Conservation (phyloP, 306 rosid species). For the peach (Prunus persica) region DNA sequence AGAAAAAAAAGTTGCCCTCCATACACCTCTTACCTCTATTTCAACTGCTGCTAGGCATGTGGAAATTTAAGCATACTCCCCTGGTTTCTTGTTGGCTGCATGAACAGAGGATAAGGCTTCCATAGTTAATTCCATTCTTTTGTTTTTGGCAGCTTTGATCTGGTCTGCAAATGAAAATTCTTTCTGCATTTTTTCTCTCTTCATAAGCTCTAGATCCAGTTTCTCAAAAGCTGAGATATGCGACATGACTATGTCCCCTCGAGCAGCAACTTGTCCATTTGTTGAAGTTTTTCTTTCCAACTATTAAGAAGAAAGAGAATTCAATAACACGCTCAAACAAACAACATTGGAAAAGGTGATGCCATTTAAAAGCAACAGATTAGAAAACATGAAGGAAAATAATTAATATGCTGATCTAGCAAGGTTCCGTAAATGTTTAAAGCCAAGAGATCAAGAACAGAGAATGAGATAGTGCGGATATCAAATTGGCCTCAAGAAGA, state of each 20-base stretch:
- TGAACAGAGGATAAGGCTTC: conserved; percentile 22
- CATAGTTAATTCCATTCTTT: conserved; percentile 40
- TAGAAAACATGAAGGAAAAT: background rate
- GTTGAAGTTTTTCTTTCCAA: conserved; percentile 35
- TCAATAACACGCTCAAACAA: background rate
- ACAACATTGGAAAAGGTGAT: background rate
- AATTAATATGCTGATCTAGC: background rate
- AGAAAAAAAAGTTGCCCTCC: too few relatives aligned
- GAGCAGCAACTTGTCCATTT: conserved; percentile 27
- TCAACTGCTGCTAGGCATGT: conserved; percentile 20
- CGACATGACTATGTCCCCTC: conserved; percentile 27
- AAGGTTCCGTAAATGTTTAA: background rate
- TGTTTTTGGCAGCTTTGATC: conserved; percentile 60
- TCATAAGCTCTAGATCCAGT: conserved; percentile 66
- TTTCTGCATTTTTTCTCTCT: conserved; percentile 47
- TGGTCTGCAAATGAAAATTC: conserved; percentile 74
- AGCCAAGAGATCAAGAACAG: background rate
- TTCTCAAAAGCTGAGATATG: conserved; percentile 40
- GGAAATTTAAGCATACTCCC: conserved; percentile 8
- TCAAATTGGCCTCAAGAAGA: background rate
- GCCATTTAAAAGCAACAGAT: background rate
- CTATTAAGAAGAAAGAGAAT: conserved; percentile 30
- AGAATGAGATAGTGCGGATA: background rate
- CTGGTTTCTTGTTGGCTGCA: conserved; percentile 8
- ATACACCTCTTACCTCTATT: background rate